Percentiles rank a stretch among this genome's conserved stretches.
Evolutionary conservation across 176 grass and related monocot species (phyloP).

Genomic region (Oropetium thomaeum): DNA sequence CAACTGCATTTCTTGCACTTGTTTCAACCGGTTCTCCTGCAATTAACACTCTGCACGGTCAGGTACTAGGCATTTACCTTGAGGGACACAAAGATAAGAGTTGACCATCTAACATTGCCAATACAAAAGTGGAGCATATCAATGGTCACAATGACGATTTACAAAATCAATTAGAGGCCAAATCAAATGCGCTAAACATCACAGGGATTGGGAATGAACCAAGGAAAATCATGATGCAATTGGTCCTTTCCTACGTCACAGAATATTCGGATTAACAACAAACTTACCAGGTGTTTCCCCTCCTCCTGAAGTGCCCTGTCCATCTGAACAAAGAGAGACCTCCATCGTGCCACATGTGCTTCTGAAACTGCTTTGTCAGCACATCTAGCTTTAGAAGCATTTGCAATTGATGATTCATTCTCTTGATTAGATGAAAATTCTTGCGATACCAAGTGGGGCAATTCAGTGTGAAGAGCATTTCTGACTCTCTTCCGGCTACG

Average conservation of each 20-base stretch:
- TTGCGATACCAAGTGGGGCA: constrained; percentile 76
- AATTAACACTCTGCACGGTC: constrained; percentile 2
- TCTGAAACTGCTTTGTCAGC: constrained; percentile 51
- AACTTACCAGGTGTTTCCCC: constrained; percentile 77
- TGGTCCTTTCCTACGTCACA: background rate
- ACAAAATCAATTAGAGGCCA: background rate
- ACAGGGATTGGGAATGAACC: background rate
- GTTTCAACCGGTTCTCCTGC: constrained; percentile 88
- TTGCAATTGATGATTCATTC: constrained; percentile 40
- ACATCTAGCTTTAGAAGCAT: constrained; percentile 39
- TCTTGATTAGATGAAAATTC: constrained; percentile 73
- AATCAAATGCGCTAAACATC: background rate
- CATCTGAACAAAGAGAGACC: constrained; percentile 84
- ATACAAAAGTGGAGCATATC: background rate
- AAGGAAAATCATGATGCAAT: background rate
- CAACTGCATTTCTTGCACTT: constrained; percentile 85
- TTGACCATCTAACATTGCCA: background rate
- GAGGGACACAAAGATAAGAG: background rate
- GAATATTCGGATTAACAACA: background rate
- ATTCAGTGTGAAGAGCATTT: constrained; percentile 77
- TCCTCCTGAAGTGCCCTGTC: constrained; percentile 84
- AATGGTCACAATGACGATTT: background rate
- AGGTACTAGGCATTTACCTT: background rate
- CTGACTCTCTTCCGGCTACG: constrained; percentile 71
- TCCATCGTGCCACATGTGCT: constrained; percentile 77